These are phyloP conservation scores for Suillus sp. DNA, from an alignment of 768 basidiomycete genomes.

Conservation along the genomic window DNA sequence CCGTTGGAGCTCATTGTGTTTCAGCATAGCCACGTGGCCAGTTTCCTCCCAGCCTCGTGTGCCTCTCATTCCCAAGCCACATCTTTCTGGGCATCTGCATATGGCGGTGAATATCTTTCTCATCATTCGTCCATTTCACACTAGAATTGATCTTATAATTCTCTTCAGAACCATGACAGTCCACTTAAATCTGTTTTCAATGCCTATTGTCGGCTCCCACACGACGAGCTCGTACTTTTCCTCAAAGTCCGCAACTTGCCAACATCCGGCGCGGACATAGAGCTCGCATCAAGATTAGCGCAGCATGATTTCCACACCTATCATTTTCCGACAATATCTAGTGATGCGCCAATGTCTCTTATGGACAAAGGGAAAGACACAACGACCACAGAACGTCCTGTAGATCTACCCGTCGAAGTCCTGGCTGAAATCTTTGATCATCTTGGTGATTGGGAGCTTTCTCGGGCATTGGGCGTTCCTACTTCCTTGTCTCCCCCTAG, in stretches of 20 bases:
- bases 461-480: conserved; percentile 73
- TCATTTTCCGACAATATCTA: conserved; percentile 46
- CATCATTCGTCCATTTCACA: conserved; percentile 19
- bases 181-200: conserved; percentile 51
- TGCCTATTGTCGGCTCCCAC: conserved; percentile 70
- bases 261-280: conserved; percentile 58
- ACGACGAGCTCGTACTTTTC: conserved; percentile 72
- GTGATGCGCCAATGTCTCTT: conserved; percentile 31
- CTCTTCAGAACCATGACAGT: conserved; percentile 27
- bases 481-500: conserved; percentile 65
- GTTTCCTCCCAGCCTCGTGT: neutral
- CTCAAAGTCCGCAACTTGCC: conserved; percentile 73
- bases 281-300: conserved; percentile 71
- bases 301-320: conserved; percentile 78
- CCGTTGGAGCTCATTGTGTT: conserved; percentile 1
- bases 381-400: conserved; percentile 39
- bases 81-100: conserved; percentile 13
- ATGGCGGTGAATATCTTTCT: conserved; percentile 43
- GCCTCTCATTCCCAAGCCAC: conserved; percentile 13
- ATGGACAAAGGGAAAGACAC: conserved; percentile 25
- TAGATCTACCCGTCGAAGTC: conserved; percentile 76
- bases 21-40: conserved; percentile 3
- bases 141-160: conserved; percentile 32
- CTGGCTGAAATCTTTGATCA: conserved; percentile 77
- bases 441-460: conserved; percentile 83